phyloP scores from a whole-genome alignment of 306 rosid genomes.

The Cajanus cajan region DNA sequence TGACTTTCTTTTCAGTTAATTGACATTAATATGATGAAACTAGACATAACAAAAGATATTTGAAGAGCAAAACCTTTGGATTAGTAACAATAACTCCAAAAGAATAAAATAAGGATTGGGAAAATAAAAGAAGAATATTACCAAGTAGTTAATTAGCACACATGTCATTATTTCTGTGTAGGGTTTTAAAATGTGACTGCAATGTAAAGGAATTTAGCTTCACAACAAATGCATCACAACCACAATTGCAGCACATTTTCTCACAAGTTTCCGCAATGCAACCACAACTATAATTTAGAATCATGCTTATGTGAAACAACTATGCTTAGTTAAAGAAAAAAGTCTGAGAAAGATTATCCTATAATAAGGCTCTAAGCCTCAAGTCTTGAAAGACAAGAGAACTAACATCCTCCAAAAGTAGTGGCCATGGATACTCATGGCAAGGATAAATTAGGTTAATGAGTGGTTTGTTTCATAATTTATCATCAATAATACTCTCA shows the following conservation, averaged over 20 bases:
- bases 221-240: no score
- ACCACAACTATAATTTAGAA: no score
- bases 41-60: conserved; percentile 9
- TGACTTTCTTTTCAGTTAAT: neutral
- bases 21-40: neutral
- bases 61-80: conserved; percentile 67
- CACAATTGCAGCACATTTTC: no score
- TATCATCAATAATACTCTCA: neutral
- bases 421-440: neutral
- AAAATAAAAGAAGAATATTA: neutral
- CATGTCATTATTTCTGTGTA: neutral
- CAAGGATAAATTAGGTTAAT: neutral
- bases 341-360: neutral
- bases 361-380: neutral
- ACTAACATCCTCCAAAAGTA: neutral
- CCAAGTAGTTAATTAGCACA: neutral
- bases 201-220: no score
- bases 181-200: no score
- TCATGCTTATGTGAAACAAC: neutral
- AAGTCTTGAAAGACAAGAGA: neutral
- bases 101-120: conserved; percentile 15
- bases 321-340: neutral
- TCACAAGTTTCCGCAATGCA: no score
- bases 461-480: neutral
- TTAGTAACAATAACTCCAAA: conserved; percentile 97